Evolutionary conservation across 345 rosid genomes (phyloP), one percentile per base, ranked within the genome.

Genomic region (Aquilaria yunnanensis): DNA sequence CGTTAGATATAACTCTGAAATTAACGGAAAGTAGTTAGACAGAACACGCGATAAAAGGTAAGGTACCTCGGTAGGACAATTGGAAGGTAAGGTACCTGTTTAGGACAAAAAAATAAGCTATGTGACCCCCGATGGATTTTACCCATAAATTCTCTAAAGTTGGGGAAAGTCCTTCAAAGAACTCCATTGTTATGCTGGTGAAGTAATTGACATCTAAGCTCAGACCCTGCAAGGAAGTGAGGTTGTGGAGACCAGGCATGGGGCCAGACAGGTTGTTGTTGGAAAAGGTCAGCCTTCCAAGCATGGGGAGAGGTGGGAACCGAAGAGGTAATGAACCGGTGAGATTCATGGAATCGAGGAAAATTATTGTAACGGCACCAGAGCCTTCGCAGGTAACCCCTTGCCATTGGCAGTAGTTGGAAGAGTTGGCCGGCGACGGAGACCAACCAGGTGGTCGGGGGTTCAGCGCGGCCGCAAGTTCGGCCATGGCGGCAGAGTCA

Each of bases 271-370:
- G 9, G 7, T 14, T 14, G 14, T 52, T 12, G 29, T 12, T 12
- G 23, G 55, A 9, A 81, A 47, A 41, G 81, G 75, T 4, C 75
- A 67, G 16, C 72, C 61, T 14, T 81, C 56, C 6, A 46, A 59
- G 62, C 3, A 5, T 7, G 16, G 51, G 62, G 37, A 46, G 47
- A 59, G 33, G 62, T 16, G 51, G 62, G 51, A 59, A 59, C 31
- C 67, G 72, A 0, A 72, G 3, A 0, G 87, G 83, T 14, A 82
- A 70, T 34, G 49, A 54, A 32, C 87, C 82, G 13, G 63, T 4
- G 66, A 80, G 74, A 6, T 61, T 12, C 32, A 10, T 6, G 29
- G 45, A 9, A 30, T 61, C 29, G 29, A 52, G 55, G 29, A 2
- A 4, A 1, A 52, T 1, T 2, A 14, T 9, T 14, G 29, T n/a